Conservation (phyloP, 2,329 filamentous ascomycete genomes). For the Alternaria arbusti region DNA sequence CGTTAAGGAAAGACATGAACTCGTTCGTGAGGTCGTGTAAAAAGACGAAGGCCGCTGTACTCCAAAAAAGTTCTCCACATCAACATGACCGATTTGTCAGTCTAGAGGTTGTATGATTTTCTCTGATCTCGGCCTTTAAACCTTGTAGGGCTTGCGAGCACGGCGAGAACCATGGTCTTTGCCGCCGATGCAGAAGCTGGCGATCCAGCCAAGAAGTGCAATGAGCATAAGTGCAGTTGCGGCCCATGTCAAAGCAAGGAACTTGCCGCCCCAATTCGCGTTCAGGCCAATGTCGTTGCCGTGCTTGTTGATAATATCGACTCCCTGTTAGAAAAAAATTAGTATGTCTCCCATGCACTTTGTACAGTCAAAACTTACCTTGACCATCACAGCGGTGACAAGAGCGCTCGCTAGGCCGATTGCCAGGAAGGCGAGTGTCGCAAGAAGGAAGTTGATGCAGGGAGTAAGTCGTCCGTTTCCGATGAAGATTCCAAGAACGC, state of each 20-base stretch:
- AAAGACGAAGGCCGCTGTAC: neutral
- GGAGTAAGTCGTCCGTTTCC: constrained; percentile 54
- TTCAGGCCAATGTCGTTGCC: constrained; percentile 58
- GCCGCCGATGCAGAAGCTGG: constrained; percentile 37
- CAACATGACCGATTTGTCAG: neutral
- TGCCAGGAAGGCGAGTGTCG: constrained; percentile 60
- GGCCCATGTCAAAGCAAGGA: constrained; percentile 66
- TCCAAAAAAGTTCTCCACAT: neutral
- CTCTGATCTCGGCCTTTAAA: neutral
- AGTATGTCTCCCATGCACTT: neutral
- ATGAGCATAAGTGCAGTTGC: constrained; percentile 56
- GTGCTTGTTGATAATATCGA: constrained; percentile 60
- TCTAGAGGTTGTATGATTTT: neutral
- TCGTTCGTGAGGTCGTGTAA: neutral
- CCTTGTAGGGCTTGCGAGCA: neutral
- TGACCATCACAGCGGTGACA: constrained; percentile 66
- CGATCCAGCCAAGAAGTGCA: constrained; percentile 36
- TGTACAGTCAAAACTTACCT: constrained; percentile 28
- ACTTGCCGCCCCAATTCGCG: constrained; percentile 60
- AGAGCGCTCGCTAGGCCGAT: constrained; percentile 78
- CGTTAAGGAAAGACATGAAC: neutral
- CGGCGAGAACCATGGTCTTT: neutral
- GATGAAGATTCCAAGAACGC: constrained; percentile 54
- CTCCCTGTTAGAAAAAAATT: constrained; percentile 43
- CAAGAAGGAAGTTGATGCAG: constrained; percentile 58